Percentiles rank a stretch among this genome's conserved stretches.
phyloP scores from a whole-genome alignment of 2,329 filamentous ascomycete species.

The Pseudocercospora musae region DNA sequence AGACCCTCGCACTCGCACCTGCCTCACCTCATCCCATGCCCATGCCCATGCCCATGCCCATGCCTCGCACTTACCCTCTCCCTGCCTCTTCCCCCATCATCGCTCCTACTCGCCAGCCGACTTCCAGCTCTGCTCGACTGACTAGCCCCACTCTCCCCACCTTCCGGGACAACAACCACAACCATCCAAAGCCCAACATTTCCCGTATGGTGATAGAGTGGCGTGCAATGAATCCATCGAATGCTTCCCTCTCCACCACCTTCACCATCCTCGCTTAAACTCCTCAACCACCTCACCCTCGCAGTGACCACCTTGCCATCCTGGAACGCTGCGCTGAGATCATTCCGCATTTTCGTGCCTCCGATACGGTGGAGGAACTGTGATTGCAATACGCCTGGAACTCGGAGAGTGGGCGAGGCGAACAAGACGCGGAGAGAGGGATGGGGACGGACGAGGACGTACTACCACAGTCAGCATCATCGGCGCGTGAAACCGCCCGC shows the following conservation, averaged over 20 bases:
- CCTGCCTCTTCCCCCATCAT: background rate
- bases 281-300: constrained; percentile 11
- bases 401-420: constrained; percentile 12
- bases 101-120: background rate
- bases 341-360: constrained; percentile 8
- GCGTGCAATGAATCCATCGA: constrained; percentile 14
- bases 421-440: constrained; percentile 15
- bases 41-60: no score
- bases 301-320: constrained; percentile 11
- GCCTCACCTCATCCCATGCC: background rate
- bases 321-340: constrained; percentile 4
- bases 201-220: constrained; percentile 37
- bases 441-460: constrained; percentile 12
- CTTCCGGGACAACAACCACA: constrained; percentile 13
- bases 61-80: background rate
- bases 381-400: constrained; percentile 11
- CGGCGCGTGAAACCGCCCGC: background rate
- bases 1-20: background rate
- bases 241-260: constrained; percentile 1
- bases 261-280: constrained; percentile 10
- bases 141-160: background rate
- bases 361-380: constrained; percentile 13
- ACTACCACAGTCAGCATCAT: background rate
- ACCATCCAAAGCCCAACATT: constrained; percentile 45
- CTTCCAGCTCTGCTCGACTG: background rate